Evolutionary conservation across 371 early-diverging fungal species (phyloP).

Genomic region (Rhizopus delemar): DNA sequence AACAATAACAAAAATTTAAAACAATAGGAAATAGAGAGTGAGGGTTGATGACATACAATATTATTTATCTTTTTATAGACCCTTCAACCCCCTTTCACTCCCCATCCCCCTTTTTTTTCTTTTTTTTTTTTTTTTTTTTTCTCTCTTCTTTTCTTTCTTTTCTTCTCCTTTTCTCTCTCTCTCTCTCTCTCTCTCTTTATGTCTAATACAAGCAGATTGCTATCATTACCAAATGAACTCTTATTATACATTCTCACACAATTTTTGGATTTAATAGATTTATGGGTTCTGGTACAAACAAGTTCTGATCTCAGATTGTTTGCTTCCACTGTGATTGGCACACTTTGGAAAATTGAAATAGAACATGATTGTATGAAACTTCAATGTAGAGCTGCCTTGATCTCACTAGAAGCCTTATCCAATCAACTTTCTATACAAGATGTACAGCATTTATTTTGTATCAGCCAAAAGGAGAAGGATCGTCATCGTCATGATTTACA

Average conservation of each 20-base stretch:
- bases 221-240: slow-evolving; percentile 43
- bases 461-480: background rate
- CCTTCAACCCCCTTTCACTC: too few relatives aligned
- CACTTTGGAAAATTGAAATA: slow-evolving; percentile 44
- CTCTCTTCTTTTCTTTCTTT: slow-evolving; percentile 9
- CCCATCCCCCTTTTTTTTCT: too few relatives aligned
- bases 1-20: too few relatives aligned
- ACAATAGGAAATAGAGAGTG: too few relatives aligned
- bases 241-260: slow-evolving; percentile 38
- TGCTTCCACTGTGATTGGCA: slow-evolving; percentile 37
- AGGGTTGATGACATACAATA: too few relatives aligned
- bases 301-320: slow-evolving; percentile 31
- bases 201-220: slow-evolving; percentile 7
- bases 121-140: background rate
- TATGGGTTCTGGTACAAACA: slow-evolving; percentile 42
- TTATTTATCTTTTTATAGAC: too few relatives aligned
- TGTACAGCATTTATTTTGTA: background rate
- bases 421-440: slow-evolving; percentile 6
- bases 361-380: slow-evolving; percentile 36
- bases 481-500: too few relatives aligned
- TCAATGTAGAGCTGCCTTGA: slow-evolving; percentile 45
- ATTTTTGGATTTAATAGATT: slow-evolving; percentile 38
- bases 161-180: slow-evolving; percentile 2
- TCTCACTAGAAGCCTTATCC: slow-evolving; percentile 33
- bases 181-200: slow-evolving; percentile 10